Evolutionary conservation across 1,284 basidiomycete genomes (phyloP).

Genomic region (Agroathelia rolfsii): DNA sequence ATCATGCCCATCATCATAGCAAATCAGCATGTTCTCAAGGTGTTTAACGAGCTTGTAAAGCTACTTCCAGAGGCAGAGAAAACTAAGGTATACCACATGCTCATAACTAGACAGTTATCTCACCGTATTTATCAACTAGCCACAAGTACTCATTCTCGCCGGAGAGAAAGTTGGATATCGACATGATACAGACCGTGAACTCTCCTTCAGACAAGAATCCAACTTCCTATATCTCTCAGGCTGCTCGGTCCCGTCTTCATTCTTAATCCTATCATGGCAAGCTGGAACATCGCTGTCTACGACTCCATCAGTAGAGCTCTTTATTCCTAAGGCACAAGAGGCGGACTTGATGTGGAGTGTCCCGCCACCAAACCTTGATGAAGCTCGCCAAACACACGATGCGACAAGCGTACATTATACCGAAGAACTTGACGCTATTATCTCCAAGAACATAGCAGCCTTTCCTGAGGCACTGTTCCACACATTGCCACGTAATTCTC

Average conservation of each 20-base stretch:
- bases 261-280: conserved; percentile 54
- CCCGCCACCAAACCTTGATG: conserved; percentile 64
- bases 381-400: conserved; percentile 45
- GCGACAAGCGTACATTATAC: conserved; percentile 47
- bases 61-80: conserved; percentile 37
- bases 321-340: conserved; percentile 64
- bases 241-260: conserved; percentile 62
- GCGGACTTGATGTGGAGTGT: conserved; percentile 80
- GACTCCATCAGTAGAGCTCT: conserved; percentile 48
- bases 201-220: conserved; percentile 70
- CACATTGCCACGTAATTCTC: conserved; percentile 46
- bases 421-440: conserved; percentile 36
- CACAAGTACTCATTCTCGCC: conserved; percentile 53
- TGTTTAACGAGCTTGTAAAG: conserved; percentile 36
- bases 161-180: conserved; percentile 55
- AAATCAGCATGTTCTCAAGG: conserved; percentile 38
- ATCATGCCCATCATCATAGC: too few relatives aligned
- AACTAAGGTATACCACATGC: conserved; percentile 33
- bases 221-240: conserved; percentile 87
- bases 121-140: conserved; percentile 23
- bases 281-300: conserved; percentile 35
- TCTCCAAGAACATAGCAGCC: conserved; percentile 44
- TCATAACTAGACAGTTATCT: conserved; percentile 1
- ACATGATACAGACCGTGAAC: conserved; percentile 85
- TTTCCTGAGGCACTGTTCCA: conserved; percentile 53